A percentile compares a stretch with the other conserved stretches of the same genome.
These are phyloP conservation scores for Purshia tridentata DNA, from an alignment of 306 rosid species.

Conservation along the genomic window DNA sequence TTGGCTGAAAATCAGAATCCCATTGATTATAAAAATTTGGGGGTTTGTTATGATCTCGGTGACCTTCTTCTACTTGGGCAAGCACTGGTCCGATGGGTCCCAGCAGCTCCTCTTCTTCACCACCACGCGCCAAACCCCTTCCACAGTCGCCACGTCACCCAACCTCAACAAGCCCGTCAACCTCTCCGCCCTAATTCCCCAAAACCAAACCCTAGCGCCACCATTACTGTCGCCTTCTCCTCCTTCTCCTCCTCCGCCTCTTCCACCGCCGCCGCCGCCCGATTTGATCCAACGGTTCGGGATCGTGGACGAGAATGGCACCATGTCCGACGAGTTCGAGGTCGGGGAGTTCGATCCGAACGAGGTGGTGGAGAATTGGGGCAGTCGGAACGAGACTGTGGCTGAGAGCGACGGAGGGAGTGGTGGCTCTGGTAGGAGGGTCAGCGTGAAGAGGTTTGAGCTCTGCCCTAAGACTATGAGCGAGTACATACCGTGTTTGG, in stretches of 20 bases:
- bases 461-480: slow-evolving; percentile 56
- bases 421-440: slow-evolving; percentile 17
- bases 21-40: slow-evolving; percentile 42
- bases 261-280: slow-evolving; percentile 31
- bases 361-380: slow-evolving; percentile 70
- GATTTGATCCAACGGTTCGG: slow-evolving; percentile 50
- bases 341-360: slow-evolving; percentile 66
- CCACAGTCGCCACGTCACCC: slow-evolving; percentile 56
- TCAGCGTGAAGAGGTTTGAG: slow-evolving; percentile 49
- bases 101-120: slow-evolving; percentile 77
- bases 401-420: slow-evolving; percentile 28
- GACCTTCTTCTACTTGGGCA: slow-evolving; percentile 75
- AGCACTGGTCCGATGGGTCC: slow-evolving; percentile 66
- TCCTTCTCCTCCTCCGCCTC: slow-evolving; percentile 16
- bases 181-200: slow-evolving; percentile 39
- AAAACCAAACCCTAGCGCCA: slow-evolving; percentile 19
- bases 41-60: slow-evolving; percentile 43
- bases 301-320: slow-evolving; percentile 76
- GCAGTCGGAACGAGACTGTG: slow-evolving; percentile 51
- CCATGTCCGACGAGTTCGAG: slow-evolving; percentile 79
- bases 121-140: slow-evolving; percentile 26
- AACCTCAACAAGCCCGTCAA: slow-evolving; percentile 48
- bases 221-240: slow-evolving; percentile 13
- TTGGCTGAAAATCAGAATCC: slow-evolving; percentile 31
- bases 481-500: slow-evolving; percentile 94